These are phyloP conservation scores for Nidularia sp. DNA, from an alignment of 768 basidiomycete genomes.

Conservation along the genomic window DNA sequence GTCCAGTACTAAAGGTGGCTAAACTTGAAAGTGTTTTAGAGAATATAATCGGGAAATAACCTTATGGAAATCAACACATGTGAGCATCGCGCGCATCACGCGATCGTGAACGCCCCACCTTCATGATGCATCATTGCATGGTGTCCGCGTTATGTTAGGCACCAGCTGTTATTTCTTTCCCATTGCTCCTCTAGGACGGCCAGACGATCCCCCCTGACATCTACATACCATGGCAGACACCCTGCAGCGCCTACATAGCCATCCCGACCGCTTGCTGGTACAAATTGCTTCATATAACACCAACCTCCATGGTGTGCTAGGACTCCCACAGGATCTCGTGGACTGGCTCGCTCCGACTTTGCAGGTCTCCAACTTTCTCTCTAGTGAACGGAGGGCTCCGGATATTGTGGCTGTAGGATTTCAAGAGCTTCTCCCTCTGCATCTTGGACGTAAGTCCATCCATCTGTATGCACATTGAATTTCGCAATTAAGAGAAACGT, in stretches of 20 bases:
- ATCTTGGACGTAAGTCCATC: conserved; percentile 71
- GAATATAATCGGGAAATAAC: too few species aligned
- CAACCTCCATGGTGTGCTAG: conserved; percentile 73
- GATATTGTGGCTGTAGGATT: conserved; percentile 90
- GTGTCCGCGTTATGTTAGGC: too few species aligned
- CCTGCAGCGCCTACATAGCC: neutral
- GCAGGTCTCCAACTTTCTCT: conserved; percentile 69
- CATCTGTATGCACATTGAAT: neutral
- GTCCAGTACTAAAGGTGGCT: too few species aligned
- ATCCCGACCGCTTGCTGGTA: conserved; percentile 46
- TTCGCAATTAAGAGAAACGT: neutral
- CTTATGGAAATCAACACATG: too few species aligned
- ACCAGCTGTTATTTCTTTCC: too few species aligned
- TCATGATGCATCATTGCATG: too few species aligned
- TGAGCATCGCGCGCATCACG: too few species aligned
- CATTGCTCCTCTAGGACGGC: too few species aligned
- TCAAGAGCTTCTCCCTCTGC: conserved; percentile 88
- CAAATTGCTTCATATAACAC: conserved; percentile 92
- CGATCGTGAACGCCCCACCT: too few species aligned
- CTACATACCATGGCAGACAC: neutral
- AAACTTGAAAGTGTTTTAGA: too few species aligned
- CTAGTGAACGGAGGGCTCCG: conserved; percentile 60
- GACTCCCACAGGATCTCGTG: conserved; percentile 80
- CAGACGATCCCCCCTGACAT: too few species aligned
- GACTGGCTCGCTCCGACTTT: conserved; percentile 89